Conservation (phyloP, 257 asterid species). For the Lavandula angustifolia region DNA sequence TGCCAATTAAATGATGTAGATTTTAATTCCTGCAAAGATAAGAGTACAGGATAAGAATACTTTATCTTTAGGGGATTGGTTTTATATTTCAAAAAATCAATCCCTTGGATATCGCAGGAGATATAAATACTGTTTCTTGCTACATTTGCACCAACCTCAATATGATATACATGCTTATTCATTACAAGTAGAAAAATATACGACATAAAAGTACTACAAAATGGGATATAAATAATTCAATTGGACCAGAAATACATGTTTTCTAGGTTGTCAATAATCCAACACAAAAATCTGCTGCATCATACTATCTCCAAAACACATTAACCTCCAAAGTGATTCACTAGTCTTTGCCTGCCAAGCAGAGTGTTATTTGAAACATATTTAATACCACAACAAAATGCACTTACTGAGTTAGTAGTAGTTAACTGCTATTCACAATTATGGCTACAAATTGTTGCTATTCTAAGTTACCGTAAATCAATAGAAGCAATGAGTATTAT, state of each 20-base stretch:
- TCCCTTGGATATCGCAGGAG: neutral
- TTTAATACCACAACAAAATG: too few relatives aligned
- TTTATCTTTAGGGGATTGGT: neutral
- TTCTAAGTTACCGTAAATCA: too few relatives aligned
- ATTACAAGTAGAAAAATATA: slow-evolving; percentile 3
- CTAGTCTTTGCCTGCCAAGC: too few relatives aligned
- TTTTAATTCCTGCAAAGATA: slow-evolving; percentile 8
- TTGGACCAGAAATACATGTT: slow-evolving; percentile 5
- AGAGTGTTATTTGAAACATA: too few relatives aligned
- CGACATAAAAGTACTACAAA: neutral
- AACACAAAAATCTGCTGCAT: neutral
- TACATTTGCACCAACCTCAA: slow-evolving; percentile 11
- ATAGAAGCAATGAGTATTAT: too few relatives aligned
- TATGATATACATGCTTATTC: slow-evolving; percentile 14
- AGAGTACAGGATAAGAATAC: neutral
- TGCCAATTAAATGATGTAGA: neutral
- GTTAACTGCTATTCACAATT: too few relatives aligned
- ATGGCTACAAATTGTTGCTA: too few relatives aligned
- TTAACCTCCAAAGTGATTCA: neutral
- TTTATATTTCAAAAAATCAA: too few relatives aligned
- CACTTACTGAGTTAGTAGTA: too few relatives aligned
- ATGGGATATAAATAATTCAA: neutral
- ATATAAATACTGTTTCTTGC: neutral
- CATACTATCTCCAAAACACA: slow-evolving; percentile 6
- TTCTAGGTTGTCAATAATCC: slow-evolving; percentile 5